Evolutionary conservation across 2,329 filamentous ascomycete genomes (phyloP), one percentile per base, ranked within the genome.

Genomic region (Botrytis deweyae): DNA sequence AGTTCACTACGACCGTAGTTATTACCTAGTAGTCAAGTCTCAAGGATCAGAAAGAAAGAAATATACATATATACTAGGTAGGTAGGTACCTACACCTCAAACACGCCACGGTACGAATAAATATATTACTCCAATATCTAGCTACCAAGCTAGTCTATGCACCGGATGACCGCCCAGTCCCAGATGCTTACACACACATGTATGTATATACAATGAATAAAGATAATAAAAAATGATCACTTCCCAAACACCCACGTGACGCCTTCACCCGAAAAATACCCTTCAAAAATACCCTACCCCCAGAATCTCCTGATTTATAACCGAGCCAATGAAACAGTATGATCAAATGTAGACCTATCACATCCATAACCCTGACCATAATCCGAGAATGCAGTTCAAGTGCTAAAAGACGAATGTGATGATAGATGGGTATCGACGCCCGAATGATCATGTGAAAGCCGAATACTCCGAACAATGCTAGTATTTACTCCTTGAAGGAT

Each of bases 381-480:
- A 42, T 58, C 49, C 66, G 25, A 42, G 22, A 44, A 68, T 58
- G 25, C 49, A 16, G 25, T 33, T 25, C 7, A 58, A 44, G 9
- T 33, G 49, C 65, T 33, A 55, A 67, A 38, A 38, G 36, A 68
- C 18, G 36, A 68, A 68, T 55, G 25, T 52, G 12, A 55, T 33
- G 66, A 55, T 55, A 40, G 52, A 29, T 25, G 49, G 49, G 66
- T 42, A 68, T 68, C 49, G 49, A 68, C 14, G 49, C 49, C 38
- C 66, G 16, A 42, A 58, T 58, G 46, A 68, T 68, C 25, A 55
- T 55, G 40, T 42, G 25, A 55, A 55, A 68, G 36, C 49, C 46
- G 46, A 68, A 42, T 29, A 68, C 66, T 68, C 66, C 66, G 38
- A 68, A 38, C 55, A 55, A 68, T 58, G 66, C 66, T 58, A 58